Conservation (phyloP, 257 asterid genomes). For the Ophiorrhiza pumila region DNA sequence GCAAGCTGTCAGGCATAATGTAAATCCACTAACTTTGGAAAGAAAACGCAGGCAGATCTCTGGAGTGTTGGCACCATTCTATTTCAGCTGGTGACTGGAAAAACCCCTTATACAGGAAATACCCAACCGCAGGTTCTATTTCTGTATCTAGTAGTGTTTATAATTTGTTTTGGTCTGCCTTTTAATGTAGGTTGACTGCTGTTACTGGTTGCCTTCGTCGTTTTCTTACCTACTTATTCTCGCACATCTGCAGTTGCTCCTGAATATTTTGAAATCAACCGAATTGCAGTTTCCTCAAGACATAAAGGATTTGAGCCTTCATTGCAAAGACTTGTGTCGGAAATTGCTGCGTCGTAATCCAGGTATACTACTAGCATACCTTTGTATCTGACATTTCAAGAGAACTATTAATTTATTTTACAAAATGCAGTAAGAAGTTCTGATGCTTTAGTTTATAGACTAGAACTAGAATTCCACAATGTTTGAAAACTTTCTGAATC, state of each 20-base stretch:
- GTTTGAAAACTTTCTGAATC: background rate
- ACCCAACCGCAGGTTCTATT: slow-evolving; percentile 58
- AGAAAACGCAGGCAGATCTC: slow-evolving; percentile 80
- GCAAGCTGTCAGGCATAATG: slow-evolving; percentile 11
- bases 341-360: slow-evolving; percentile 77
- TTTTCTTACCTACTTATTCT: slow-evolving; percentile 18
- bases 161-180: slow-evolving; percentile 1
- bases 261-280: slow-evolving; percentile 72
- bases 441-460: slow-evolving; percentile 12
- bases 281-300: slow-evolving; percentile 76
- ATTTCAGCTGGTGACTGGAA: slow-evolving; percentile 82
- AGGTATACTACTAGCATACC: slow-evolving; percentile 37
- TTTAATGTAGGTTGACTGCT: slow-evolving; percentile 15
- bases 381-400: background rate
- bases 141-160: slow-evolving; percentile 10
- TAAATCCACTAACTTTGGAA: slow-evolving; percentile 30
- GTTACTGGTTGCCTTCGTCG: slow-evolving; percentile 4
- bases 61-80: slow-evolving; percentile 95
- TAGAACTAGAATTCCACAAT: background rate
- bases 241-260: slow-evolving; percentile 61
- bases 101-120: slow-evolving; percentile 80
- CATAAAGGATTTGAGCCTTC: slow-evolving; percentile 52
- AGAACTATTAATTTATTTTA: background rate
- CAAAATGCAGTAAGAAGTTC: background rate
- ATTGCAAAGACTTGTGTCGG: slow-evolving; percentile 69